Conservation (phyloP, 345 rosid species). For the Sisymbrium altissimum region DNA sequence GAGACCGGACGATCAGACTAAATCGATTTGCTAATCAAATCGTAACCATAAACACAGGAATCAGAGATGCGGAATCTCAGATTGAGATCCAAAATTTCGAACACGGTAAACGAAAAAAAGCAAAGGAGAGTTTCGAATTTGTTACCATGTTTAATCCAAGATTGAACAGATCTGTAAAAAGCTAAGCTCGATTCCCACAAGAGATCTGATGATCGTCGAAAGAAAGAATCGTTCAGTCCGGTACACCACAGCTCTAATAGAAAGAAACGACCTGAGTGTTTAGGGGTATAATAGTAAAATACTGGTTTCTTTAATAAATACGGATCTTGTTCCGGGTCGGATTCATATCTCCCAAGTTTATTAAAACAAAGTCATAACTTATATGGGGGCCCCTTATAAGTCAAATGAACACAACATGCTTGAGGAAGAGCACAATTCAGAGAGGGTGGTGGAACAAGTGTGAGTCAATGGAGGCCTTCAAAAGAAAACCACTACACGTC, state of each 20-base stretch:
- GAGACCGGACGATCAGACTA: neutral
- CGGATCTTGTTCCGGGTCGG: neutral
- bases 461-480: too few species aligned
- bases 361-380: too few species aligned
- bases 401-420: too few species aligned
- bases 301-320: neutral
- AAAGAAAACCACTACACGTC: too few species aligned
- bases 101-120: neutral
- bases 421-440: too few species aligned
- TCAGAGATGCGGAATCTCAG: neutral
- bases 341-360: neutral
- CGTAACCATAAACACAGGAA: neutral
- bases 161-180: neutral
- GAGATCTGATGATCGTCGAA: conserved; percentile 24
- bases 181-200: conserved; percentile 13
- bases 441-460: too few species aligned
- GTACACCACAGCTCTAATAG: neutral
- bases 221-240: neutral
- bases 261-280: neutral
- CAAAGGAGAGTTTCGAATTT: neutral
- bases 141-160: conserved; percentile 13
- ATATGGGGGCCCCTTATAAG: too few species aligned
- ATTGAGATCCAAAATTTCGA: conserved; percentile 10
- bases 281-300: conserved; percentile 10
- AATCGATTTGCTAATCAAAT: neutral